phyloP scores from a whole-genome alignment of 2,329 filamentous ascomycete species.

The Diplodia seriata region DNA sequence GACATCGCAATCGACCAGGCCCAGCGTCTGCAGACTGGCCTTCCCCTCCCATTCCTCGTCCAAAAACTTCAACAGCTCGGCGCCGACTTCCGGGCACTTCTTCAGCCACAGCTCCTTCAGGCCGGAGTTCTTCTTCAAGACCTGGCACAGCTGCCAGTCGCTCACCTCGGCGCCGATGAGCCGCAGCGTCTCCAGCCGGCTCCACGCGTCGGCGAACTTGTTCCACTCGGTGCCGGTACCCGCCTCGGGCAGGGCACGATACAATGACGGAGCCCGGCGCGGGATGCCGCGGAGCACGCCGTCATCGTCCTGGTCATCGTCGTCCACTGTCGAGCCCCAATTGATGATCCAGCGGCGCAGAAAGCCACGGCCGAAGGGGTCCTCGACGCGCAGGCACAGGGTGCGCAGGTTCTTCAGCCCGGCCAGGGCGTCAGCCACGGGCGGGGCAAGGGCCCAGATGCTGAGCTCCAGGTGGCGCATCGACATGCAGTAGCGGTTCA shows the following conservation, averaged over 20 bases:
- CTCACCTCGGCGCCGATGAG: constrained; percentile 40
- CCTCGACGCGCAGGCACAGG: constrained; percentile 41
- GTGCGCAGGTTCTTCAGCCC: constrained; percentile 37
- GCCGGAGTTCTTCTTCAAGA: constrained; percentile 36
- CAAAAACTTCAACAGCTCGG: constrained; percentile 38
- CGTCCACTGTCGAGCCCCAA: constrained; percentile 25
- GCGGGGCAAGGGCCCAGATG: constrained; percentile 41
- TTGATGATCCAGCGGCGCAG: constrained; percentile 33
- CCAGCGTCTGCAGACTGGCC: constrained; percentile 35
- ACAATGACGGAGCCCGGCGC: constrained; percentile 34
- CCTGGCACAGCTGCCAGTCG: constrained; percentile 34
- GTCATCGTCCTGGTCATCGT: background rate
- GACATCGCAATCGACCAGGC: constrained; percentile 37
- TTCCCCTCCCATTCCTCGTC: constrained; percentile 37
- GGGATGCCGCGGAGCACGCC: background rate
- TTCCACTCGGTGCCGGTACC: constrained; percentile 31
- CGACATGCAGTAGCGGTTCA: constrained; percentile 38
- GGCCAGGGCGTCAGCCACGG: constrained; percentile 39
- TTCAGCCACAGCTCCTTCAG: constrained; percentile 40
- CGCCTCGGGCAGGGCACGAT: constrained; percentile 35
- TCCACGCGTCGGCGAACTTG: constrained; percentile 30
- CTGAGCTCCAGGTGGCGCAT: constrained; percentile 42
- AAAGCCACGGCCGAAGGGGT: constrained; percentile 35
- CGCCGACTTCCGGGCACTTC: constrained; percentile 37
- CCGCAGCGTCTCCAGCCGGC: constrained; percentile 36